These are phyloP conservation scores for Coffea eugenioides DNA, from an alignment of 257 asterid genomes.

Conservation along the genomic window DNA sequence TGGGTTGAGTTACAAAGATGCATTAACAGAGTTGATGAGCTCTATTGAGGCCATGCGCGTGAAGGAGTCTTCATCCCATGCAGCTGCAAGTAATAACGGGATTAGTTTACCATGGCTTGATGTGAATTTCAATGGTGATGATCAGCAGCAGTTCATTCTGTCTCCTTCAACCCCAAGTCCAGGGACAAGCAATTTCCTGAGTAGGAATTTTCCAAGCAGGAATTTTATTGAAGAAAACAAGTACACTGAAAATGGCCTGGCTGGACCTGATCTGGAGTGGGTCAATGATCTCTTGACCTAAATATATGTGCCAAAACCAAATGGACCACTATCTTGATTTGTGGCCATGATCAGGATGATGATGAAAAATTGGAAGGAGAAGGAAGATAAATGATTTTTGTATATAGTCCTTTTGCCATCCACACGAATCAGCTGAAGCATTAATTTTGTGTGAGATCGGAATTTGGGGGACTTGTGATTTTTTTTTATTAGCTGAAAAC, in stretches of 20 bases:
- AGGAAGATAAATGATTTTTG: slow-evolving; percentile 22
- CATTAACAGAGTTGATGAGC: slow-evolving; percentile 58
- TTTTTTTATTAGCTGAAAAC: not conserved
- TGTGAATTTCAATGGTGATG: slow-evolving; percentile 42
- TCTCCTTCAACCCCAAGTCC: slow-evolving; percentile 62
- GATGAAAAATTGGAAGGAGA: slow-evolving; percentile 10
- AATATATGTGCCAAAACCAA: not conserved
- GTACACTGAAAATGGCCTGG: slow-evolving; percentile 34
- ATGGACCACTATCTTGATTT: slow-evolving; percentile 1
- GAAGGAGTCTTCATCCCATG: slow-evolving; percentile 6
- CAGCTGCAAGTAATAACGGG: not conserved
- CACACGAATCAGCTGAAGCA: slow-evolving; percentile 6
- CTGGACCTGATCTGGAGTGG: slow-evolving; percentile 92
- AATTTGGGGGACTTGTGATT: slow-evolving; percentile 15
- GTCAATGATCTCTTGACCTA: slow-evolving; percentile 89
- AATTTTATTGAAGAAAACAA: slow-evolving; percentile 42
- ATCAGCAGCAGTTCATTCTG: slow-evolving; percentile 57
- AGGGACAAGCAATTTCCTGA: slow-evolving; percentile 23
- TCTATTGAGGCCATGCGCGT: slow-evolving; percentile 62
- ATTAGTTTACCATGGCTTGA: slow-evolving; percentile 42
- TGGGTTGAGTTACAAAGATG: slow-evolving; percentile 42
- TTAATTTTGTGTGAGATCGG: slow-evolving; percentile 25
- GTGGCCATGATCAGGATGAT: slow-evolving; percentile 10
- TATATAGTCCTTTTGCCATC: slow-evolving; percentile 33
- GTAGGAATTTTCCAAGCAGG: slow-evolving; percentile 38